Percentiles rank a stretch among this genome's conserved stretches.
Conservation (phyloP, 2,329 filamentous ascomycete species). For the Apiospora pterosperma region DNA sequence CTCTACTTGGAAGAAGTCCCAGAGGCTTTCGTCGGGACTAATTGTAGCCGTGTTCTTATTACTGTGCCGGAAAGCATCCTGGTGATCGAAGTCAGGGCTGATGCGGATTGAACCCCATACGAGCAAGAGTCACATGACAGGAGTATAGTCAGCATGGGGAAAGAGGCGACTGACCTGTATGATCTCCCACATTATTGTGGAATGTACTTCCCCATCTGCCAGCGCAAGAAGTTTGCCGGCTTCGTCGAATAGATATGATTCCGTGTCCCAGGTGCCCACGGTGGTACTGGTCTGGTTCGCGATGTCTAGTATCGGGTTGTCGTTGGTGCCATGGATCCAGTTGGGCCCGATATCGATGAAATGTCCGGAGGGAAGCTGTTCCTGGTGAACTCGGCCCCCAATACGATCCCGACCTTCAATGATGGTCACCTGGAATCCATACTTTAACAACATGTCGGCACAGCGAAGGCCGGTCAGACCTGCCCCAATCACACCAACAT, state of each 20-base stretch:
- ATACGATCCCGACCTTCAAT: slow-evolving; percentile 65
- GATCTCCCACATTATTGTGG: slow-evolving; percentile 62
- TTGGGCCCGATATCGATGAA: slow-evolving; percentile 66
- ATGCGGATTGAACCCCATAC: neutral
- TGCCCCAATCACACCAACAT: slow-evolving; percentile 66
- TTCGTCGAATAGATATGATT: slow-evolving; percentile 54
- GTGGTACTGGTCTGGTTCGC: slow-evolving; percentile 58
- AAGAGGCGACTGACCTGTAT: slow-evolving; percentile 34
- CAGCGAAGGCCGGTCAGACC: slow-evolving; percentile 69
- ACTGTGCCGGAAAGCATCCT: slow-evolving; percentile 64
- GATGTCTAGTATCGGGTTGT: slow-evolving; percentile 68
- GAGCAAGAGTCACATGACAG: neutral
- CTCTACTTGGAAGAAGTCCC: slow-evolving; percentile 49
- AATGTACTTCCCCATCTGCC: slow-evolving; percentile 42
- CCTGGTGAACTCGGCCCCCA: slow-evolving; percentile 61
- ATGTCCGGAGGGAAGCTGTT: slow-evolving; percentile 39
- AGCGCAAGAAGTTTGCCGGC: slow-evolving; percentile 47
- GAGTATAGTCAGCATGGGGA: neutral
- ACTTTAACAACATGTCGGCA: slow-evolving; percentile 62
- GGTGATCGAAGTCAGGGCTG: neutral
- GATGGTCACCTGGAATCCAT: slow-evolving; percentile 65
- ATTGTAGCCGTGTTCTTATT: slow-evolving; percentile 53
- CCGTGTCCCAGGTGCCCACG: slow-evolving; percentile 45
- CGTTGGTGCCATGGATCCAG: slow-evolving; percentile 72
- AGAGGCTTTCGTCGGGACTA: slow-evolving; percentile 42